Evolutionary conservation across 306 rosid genomes (phyloP), one percentile per base, ranked within the genome.

Genomic region (Alnus rubra): DNA sequence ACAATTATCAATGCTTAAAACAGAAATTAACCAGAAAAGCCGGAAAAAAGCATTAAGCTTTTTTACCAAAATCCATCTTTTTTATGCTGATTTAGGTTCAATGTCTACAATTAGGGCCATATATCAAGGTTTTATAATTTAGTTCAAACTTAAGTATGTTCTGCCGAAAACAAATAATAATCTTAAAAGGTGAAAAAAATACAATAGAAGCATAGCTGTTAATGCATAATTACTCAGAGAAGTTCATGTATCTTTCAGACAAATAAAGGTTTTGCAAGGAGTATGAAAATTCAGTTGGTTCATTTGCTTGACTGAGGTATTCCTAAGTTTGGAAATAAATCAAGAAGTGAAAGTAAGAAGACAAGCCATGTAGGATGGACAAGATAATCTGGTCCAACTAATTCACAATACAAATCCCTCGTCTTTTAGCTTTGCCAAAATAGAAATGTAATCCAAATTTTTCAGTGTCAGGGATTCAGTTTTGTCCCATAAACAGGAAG

Each of bases 401-500:
- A 23, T 58, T 58, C 5, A 3, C 45, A 65, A 65, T 33, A 65
- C 15, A 37, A 37, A 65, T 63, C 6, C 60, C 31, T 14, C n/a
- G 0, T 54, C 3, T 54, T 6, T 8, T 15, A 42, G n/a, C 23
- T 14, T 65, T 37, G 71, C 15, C 18, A 64, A 64, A 14, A 64
- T 7, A 31, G 69, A 63, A 33, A 63, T 33, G 10, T 7, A 33
- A 14, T 33, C 69, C 47, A 4, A 9, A 11, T 63, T 23, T 23
- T 23, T 15, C 18, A 56, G 60, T 30, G 69, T 14, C n/a, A 35
- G 63, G 53, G 67, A 70, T 33, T 4, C 42, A 9, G 67, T 65
- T 73, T 73, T 72, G 59, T 60, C 48, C 67, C 37, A 42, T 42
- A 42, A 42, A 42, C 45, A 64, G n/a, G 59, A 16, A 74, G 74